Conservation (phyloP, 2,329 filamentous ascomycete species). For the Fusarium dimerum region DNA sequence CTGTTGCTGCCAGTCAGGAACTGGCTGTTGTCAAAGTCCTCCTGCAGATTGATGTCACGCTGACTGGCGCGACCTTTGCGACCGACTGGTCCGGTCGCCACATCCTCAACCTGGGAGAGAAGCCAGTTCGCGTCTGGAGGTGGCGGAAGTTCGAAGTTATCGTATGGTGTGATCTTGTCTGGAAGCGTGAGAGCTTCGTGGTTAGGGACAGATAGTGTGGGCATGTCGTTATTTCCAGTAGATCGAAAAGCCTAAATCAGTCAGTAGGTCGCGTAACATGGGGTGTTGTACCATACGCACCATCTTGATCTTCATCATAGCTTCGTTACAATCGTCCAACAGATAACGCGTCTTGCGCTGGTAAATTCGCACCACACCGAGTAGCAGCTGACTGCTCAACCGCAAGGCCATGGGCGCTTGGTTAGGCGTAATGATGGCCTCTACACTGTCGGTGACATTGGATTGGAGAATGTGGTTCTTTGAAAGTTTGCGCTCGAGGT, state of each 20-base stretch:
- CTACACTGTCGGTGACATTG: slow-evolving; percentile 91
- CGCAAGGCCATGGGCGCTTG: slow-evolving; percentile 95
- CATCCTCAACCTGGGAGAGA: slow-evolving; percentile 71
- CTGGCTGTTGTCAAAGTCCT: slow-evolving; percentile 75
- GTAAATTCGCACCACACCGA: slow-evolving; percentile 97
- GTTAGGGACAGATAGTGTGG: slow-evolving; percentile 77
- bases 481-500: slow-evolving; percentile 96
- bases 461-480: slow-evolving; percentile 95
- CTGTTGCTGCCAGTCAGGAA: slow-evolving; percentile 70
- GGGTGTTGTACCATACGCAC: slow-evolving; percentile 48
- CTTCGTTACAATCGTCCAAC: slow-evolving; percentile 96
- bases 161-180: slow-evolving; percentile 90
- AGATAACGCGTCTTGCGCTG: slow-evolving; percentile 96
- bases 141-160: slow-evolving; percentile 74
- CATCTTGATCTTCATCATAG: slow-evolving; percentile 98
- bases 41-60: slow-evolving; percentile 68
- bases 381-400: slow-evolving; percentile 87
- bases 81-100: slow-evolving; percentile 52
- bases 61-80: slow-evolving; percentile 60
- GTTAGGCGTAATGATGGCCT: slow-evolving; percentile 88
- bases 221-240: slow-evolving; percentile 91
- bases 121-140: slow-evolving; percentile 87
- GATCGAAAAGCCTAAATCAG: slow-evolving; percentile 81
- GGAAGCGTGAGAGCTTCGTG: slow-evolving; percentile 86
- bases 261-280: slow-evolving; percentile 27